Conservation (phyloP, 2,329 filamentous ascomycete genomes). For the Pezicula rhizophila region DNA sequence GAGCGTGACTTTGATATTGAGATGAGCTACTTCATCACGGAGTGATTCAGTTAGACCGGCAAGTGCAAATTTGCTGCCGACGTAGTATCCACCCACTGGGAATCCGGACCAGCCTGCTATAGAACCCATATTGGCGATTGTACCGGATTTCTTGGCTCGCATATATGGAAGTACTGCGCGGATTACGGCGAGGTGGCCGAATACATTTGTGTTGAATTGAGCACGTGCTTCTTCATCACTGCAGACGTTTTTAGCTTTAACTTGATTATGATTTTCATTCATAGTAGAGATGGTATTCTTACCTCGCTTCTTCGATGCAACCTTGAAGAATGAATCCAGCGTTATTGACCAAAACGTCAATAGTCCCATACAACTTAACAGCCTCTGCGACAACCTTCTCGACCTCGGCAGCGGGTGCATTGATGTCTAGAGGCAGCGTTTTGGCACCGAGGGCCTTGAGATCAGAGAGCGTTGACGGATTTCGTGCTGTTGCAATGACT, state of each 20-base stretch:
- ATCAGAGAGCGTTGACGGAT: slow-evolving; percentile 27
- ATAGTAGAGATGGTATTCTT: slow-evolving; percentile 22
- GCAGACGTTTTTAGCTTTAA: slow-evolving; percentile 21
- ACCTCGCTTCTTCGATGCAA: slow-evolving; percentile 38
- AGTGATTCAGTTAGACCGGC: slow-evolving; percentile 37
- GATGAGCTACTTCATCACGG: slow-evolving; percentile 35
- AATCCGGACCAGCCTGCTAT: slow-evolving; percentile 35
- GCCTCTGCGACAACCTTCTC: slow-evolving; percentile 30
- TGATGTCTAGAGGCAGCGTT: slow-evolving; percentile 35
- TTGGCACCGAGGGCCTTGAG: slow-evolving; percentile 31
- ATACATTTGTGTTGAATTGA: slow-evolving; percentile 47
- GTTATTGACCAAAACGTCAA: slow-evolving; percentile 42
- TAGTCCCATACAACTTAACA: slow-evolving; percentile 31
- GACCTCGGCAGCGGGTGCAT: slow-evolving; percentile 28
- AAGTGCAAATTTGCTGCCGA: slow-evolving; percentile 39
- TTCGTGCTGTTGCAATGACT: slow-evolving; percentile 42
- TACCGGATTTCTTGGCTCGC: slow-evolving; percentile 33
- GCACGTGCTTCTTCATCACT: slow-evolving; percentile 33
- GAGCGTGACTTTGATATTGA: slow-evolving; percentile 37
- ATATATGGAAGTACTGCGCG: slow-evolving; percentile 42
- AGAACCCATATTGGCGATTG: slow-evolving; percentile 41
- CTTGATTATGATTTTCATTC: slow-evolving; percentile 2
- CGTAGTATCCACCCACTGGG: slow-evolving; percentile 37
- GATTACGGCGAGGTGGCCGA: slow-evolving; percentile 42
- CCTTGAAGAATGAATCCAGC: slow-evolving; percentile 37